A percentile compares a stretch with the other conserved stretches of the same genome.
Conservation (phyloP, 306 rosid species). For the Rosa chinensis region DNA sequence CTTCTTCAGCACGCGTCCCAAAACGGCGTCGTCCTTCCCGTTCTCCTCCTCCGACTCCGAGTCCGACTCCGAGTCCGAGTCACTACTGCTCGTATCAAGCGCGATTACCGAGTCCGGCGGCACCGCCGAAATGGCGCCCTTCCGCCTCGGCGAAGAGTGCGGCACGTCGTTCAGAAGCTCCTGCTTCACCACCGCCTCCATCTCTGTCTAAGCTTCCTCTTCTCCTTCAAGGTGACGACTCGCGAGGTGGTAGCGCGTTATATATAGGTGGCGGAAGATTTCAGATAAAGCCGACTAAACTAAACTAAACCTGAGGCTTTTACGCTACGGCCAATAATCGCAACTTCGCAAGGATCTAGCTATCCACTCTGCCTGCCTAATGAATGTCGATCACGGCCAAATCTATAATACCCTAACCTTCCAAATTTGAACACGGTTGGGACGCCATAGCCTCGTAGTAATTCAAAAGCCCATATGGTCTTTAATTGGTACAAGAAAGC, state of each 20-base stretch:
- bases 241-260: not conserved
- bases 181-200: constrained; percentile 54
- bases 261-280: not conserved
- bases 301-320: not conserved
- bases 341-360: too few relatives aligned
- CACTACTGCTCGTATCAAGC: constrained; percentile 40
- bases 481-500: too few relatives aligned
- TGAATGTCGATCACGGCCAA: too few relatives aligned
- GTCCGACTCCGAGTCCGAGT: constrained; percentile 36
- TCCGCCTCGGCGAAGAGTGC: not conserved
- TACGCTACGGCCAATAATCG: not conserved
- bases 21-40: not conserved
- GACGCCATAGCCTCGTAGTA: too few relatives aligned
- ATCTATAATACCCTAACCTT: too few relatives aligned
- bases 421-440: too few relatives aligned
- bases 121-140: constrained; percentile 6
- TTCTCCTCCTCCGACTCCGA: constrained; percentile 6
- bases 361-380: too few relatives aligned
- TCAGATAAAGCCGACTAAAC: not conserved
- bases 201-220: constrained; percentile 10
- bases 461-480: too few relatives aligned
- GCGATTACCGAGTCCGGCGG: constrained; percentile 43
- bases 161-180: constrained; percentile 27
- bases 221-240: not conserved
- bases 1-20: constrained; percentile 36